Percentiles rank a stretch among this genome's conserved stretches.
These are phyloP conservation scores for Leishmania amazonensis DNA, from an alignment of 208 protist species.

Conservation along the genomic window DNA sequence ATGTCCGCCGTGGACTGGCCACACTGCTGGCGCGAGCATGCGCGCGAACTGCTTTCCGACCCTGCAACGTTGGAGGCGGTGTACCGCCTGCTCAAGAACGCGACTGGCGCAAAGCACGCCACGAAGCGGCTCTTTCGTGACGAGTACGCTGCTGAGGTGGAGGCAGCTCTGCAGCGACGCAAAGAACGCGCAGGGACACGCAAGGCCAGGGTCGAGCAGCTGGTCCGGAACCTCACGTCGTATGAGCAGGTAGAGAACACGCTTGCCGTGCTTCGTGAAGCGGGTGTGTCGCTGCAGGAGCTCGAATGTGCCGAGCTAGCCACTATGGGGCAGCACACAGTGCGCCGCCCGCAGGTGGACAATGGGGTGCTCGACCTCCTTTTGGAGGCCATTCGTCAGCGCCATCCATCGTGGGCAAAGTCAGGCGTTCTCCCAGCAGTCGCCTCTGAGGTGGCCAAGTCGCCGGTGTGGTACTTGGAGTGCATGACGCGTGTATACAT, in stretches of 20 bases:
- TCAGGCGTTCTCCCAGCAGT: slow-evolving; percentile 53
- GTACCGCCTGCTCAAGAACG: slow-evolving; percentile 58
- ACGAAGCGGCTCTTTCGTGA: slow-evolving; percentile 48
- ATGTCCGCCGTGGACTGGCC: slow-evolving; percentile 70
- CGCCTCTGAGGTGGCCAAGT: neutral
- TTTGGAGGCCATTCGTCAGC: slow-evolving; percentile 49
- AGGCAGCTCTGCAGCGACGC: slow-evolving; percentile 43
- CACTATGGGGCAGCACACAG: slow-evolving; percentile 14
- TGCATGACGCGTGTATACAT: slow-evolving; percentile 80
- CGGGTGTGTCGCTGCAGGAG: slow-evolving; percentile 47
- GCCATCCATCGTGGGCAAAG: slow-evolving; percentile 77
- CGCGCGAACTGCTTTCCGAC: slow-evolving; percentile 50
- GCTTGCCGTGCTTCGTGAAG: slow-evolving; percentile 46
- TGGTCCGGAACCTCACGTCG: slow-evolving; percentile 59
- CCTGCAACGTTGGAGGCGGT: slow-evolving; percentile 40
- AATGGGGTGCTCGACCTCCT: slow-evolving; percentile 34
- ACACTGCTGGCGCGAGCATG: slow-evolving; percentile 55
- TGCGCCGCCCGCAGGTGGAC: slow-evolving; percentile 40
- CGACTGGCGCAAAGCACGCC: slow-evolving; percentile 54
- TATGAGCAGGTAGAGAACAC: slow-evolving; percentile 55
- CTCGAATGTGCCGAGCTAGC: slow-evolving; percentile 37
- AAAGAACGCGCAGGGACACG: slow-evolving; percentile 31
- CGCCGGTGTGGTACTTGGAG: slow-evolving; percentile 33
- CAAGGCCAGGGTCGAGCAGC: slow-evolving; percentile 22
- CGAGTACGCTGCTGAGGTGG: slow-evolving; percentile 54